Percentiles rank a stretch among this genome's conserved stretches.
phyloP scores from a whole-genome alignment of 2,329 filamentous ascomycete species.

The Colletotrichum sp. region DNA sequence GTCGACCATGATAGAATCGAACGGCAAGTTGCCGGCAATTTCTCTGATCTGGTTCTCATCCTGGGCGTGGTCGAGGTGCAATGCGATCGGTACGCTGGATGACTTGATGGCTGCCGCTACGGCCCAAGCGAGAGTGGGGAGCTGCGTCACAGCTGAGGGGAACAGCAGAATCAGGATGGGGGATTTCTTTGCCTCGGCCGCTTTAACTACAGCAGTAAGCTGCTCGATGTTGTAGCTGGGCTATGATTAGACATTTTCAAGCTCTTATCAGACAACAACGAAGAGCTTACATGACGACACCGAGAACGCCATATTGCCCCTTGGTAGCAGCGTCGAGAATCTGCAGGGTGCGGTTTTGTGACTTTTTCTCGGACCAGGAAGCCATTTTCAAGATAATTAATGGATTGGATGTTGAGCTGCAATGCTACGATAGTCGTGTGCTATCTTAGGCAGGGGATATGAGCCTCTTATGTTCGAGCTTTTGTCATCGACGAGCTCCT shows the following conservation, averaged over 20 bases:
- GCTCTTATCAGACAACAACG: background rate
- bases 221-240: conserved; percentile 72
- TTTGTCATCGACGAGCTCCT: background rate
- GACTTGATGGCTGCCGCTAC: conserved; percentile 20
- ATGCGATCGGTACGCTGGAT: background rate
- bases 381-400: background rate
- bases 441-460: background rate
- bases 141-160: conserved; percentile 16
- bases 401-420: no score
- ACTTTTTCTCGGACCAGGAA: conserved; percentile 8
- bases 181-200: conserved; percentile 69
- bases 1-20: conserved; percentile 79
- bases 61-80: conserved; percentile 74
- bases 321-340: conserved; percentile 57
- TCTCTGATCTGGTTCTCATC: conserved; percentile 61
- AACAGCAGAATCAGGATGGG: conserved; percentile 75
- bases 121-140: conserved; percentile 59
- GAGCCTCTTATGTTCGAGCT: background rate
- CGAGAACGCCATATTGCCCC: conserved; percentile 59
- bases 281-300: conserved; percentile 49
- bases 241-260: conserved; percentile 27
- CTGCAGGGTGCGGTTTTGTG: conserved; percentile 10
- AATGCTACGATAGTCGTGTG: background rate
- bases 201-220: conserved; percentile 70
- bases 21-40: conserved; percentile 57